Conservation (phyloP, 768 basidiomycete genomes). For the Mycena leptocephala region DNA sequence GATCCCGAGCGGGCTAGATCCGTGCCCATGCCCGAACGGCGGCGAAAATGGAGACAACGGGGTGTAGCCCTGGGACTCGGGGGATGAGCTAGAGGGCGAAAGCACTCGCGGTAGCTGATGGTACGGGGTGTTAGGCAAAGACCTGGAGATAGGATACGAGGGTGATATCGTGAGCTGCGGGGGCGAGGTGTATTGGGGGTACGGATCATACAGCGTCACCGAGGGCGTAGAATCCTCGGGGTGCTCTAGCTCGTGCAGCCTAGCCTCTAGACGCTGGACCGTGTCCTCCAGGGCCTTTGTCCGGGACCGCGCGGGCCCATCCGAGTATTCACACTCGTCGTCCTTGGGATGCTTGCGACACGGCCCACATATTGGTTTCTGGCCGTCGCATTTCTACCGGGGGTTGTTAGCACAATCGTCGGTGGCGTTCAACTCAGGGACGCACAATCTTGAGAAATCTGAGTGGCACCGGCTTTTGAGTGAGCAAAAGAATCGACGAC, state of each 20-base stretch:
- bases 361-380: conserved; percentile 75
- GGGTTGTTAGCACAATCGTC: conserved; percentile 9
- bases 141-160: not conserved
- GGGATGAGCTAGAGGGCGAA: conserved; percentile 31
- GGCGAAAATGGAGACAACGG: conserved; percentile 54
- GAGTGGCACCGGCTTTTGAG: not conserved
- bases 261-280: conserved; percentile 53
- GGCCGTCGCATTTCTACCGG: conserved; percentile 77
- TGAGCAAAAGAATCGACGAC: conserved; percentile 13
- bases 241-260: conserved; percentile 56
- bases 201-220: too few species aligned
- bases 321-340: conserved; percentile 82
- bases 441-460: conserved; percentile 70
- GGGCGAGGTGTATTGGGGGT: not conserved
- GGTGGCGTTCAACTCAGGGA: conserved; percentile 3
- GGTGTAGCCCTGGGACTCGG: not conserved
- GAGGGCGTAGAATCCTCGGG: conserved; percentile 33
- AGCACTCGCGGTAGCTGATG: conserved; percentile 7
- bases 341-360: conserved; percentile 73
- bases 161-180: conserved; percentile 5
- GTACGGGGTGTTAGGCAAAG: conserved; percentile 17
- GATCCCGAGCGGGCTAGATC: conserved; percentile 28
- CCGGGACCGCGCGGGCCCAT: conserved; percentile 66
- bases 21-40: conserved; percentile 10
- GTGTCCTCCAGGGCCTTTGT: conserved; percentile 66